phyloP scores from a whole-genome alignment of 1,284 basidiomycete genomes.

The Irpex sp. region DNA sequence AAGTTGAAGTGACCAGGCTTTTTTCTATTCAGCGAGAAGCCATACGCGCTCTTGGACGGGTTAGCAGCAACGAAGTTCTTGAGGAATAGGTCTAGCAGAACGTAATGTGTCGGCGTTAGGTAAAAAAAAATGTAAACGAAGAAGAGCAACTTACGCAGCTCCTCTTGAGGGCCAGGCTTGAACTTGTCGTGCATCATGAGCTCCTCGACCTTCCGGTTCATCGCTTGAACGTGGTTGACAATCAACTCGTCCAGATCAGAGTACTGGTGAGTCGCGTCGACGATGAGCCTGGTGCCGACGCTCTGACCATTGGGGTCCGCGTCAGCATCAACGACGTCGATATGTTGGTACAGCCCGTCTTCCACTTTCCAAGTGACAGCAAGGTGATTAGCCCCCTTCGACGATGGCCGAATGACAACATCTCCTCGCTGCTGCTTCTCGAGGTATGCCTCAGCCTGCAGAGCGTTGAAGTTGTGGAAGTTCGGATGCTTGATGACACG shows the following conservation, averaged over 20 bases:
- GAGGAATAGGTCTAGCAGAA: conserved; percentile 71
- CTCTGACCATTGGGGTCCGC: conserved; percentile 66
- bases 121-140: neutral
- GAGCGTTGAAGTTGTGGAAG: conserved; percentile 94
- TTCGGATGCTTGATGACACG: conserved; percentile 97
- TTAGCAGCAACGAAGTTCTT: conserved; percentile 92
- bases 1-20: conserved; percentile 92
- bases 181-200: conserved; percentile 96
- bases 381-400: conserved; percentile 90
- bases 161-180: conserved; percentile 84
- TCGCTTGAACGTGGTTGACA: conserved; percentile 95
- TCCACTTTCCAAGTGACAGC: conserved; percentile 99
- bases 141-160: conserved; percentile 70
- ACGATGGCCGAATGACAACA: conserved; percentile 94
- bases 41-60: conserved; percentile 93
- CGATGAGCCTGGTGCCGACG: conserved; percentile 72
- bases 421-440: conserved; percentile 92
- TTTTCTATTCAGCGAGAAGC: conserved; percentile 89
- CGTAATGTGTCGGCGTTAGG: neutral
- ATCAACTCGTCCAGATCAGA: conserved; percentile 97
- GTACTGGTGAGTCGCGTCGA: conserved; percentile 83
- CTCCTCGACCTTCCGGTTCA: conserved; percentile 92
- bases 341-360: conserved; percentile 94
- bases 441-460: conserved; percentile 87
- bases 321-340: conserved; percentile 92